A percentile compares a stretch with the other conserved stretches of the same genome.
These are phyloP conservation scores for Cladorrhinum sp. DNA, from an alignment of 2,329 filamentous ascomycete species.

Conservation along the genomic window DNA sequence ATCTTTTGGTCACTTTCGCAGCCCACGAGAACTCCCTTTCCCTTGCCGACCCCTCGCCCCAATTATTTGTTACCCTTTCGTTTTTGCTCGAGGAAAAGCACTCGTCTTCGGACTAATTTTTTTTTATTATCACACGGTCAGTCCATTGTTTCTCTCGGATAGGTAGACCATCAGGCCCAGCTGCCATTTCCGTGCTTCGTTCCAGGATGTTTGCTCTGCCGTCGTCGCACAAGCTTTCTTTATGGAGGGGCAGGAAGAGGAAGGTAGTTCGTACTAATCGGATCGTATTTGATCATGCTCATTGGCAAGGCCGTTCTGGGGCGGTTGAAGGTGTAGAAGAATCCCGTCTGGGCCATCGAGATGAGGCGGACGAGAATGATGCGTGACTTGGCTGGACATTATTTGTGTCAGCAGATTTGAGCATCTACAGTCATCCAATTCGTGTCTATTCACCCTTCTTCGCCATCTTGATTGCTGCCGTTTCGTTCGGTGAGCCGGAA, in stretches of 20 bases:
- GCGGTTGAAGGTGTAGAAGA: slow-evolving; percentile 87
- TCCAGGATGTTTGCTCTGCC: too few relatives aligned
- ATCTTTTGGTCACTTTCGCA: too few relatives aligned
- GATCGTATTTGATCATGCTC: slow-evolving; percentile 99
- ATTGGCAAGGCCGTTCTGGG: slow-evolving; percentile 78
- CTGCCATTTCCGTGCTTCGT: too few relatives aligned
- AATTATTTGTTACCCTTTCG: slow-evolving; percentile 58
- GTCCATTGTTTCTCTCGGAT: too few relatives aligned
- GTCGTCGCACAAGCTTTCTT: too few relatives aligned
- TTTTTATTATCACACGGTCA: background rate
- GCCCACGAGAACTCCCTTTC: background rate
- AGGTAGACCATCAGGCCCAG: too few relatives aligned
- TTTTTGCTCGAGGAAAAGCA: slow-evolving; percentile 92
- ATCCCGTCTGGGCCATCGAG: slow-evolving; percentile 98
- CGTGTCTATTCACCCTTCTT: slow-evolving; percentile 3
- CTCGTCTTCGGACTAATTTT: slow-evolving; percentile 78
- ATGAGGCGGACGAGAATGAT: slow-evolving; percentile 90
- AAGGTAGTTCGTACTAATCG: slow-evolving; percentile 67
- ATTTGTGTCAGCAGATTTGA: background rate
- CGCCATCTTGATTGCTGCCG: slow-evolving; percentile 7
- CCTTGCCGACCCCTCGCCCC: background rate
- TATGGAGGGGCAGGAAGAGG: too few relatives aligned
- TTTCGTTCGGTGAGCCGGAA: too few relatives aligned
- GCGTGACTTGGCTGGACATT: slow-evolving; percentile 73
- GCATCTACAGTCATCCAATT: too few relatives aligned